Percentiles rank a stretch among this genome's conserved stretches.
Conservation (phyloP, 345 rosid species). For the Lepidium didymum region DNA sequence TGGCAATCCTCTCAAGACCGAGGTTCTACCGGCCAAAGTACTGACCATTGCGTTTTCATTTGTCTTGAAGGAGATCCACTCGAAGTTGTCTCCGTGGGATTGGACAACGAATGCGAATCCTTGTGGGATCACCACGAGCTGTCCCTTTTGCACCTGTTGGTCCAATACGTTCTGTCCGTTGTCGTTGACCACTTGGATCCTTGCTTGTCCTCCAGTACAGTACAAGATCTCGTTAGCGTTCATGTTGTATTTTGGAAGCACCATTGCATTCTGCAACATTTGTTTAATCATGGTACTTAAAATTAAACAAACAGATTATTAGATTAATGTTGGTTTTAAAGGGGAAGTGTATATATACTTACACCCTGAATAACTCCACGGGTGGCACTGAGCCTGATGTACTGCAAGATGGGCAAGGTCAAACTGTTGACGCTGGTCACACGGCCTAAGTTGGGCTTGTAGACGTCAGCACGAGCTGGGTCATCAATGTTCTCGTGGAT, state of each 20-base stretch:
- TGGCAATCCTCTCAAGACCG: slow-evolving; percentile 49
- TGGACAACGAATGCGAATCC: slow-evolving; percentile 46
- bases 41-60: slow-evolving; percentile 44
- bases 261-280: slow-evolving; percentile 41
- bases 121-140: slow-evolving; percentile 60
- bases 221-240: slow-evolving; percentile 65
- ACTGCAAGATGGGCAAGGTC: slow-evolving; percentile 54
- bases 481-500: slow-evolving; percentile 53
- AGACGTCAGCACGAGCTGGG: slow-evolving; percentile 52
- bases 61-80: slow-evolving; percentile 73
- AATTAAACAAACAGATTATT: too few relatives aligned
- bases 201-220: slow-evolving; percentile 43
- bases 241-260: slow-evolving; percentile 61
- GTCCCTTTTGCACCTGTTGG: slow-evolving; percentile 45
- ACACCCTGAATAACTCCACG: slow-evolving; percentile 29
- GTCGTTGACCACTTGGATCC: slow-evolving; percentile 56
- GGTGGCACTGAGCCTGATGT: slow-evolving; percentile 53
- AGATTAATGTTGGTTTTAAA: too few relatives aligned
- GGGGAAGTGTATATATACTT: neutral
- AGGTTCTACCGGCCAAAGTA: slow-evolving; percentile 54
- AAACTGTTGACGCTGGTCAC: slow-evolving; percentile 44
- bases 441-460: slow-evolving; percentile 49
- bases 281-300: neutral
- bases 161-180: slow-evolving; percentile 55
- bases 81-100: slow-evolving; percentile 43